Evolutionary conservation across 2,329 filamentous ascomycete genomes (phyloP), one percentile per base, ranked within the genome.

Genomic region (Colletotrichum plurivorum): DNA sequence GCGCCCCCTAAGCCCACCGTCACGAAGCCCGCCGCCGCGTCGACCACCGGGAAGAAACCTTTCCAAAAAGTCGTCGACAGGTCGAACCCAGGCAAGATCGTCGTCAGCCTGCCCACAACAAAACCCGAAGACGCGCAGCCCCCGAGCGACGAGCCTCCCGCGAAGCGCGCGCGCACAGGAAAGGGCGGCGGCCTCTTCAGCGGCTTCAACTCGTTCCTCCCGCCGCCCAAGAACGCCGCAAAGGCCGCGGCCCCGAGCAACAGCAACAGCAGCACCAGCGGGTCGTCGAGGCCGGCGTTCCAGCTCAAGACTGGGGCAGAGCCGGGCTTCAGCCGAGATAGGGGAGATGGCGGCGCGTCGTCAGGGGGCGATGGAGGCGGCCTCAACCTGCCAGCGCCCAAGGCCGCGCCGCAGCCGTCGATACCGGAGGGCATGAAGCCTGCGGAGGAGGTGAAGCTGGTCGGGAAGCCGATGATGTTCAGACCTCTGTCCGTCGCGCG

Each of bases 401-500:
- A 81, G 69, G 73, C 74, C 20, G 75, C 79, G 15, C 76, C 78
- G 18, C 81, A 81, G 53, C 85, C 86, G n/a, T 81, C 84, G 39
- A 86, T 88, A 73, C 85, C 87, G 1, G 83, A 83, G 13, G 86
- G 87, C 49, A 85, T 89, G 74, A 89, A 89, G 75, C 80, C 86
- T 27, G 87, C 86, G n/a, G 84, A 88, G 2, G 89, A 92, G 67
- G 87, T 92, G 16, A 92, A 93, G 80, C 80, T 93, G 15, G 88
- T 91, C 2, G 93, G 93, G 20, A 96, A 95, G 74, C 89, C 94
- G 13, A 89, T 95, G 79, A 93, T 94, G 89, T 98, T 98, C 80
- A 93, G 91, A 77, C 95, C 95, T 4, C 84, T 98, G 45, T 97
- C 95, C 1, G 94, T 98, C 15, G 89, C 91, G 16, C 88, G 93